These are phyloP conservation scores for Hypoxylon sp. DNA, from an alignment of 2,329 filamentous ascomycete genomes.

Conservation along the genomic window DNA sequence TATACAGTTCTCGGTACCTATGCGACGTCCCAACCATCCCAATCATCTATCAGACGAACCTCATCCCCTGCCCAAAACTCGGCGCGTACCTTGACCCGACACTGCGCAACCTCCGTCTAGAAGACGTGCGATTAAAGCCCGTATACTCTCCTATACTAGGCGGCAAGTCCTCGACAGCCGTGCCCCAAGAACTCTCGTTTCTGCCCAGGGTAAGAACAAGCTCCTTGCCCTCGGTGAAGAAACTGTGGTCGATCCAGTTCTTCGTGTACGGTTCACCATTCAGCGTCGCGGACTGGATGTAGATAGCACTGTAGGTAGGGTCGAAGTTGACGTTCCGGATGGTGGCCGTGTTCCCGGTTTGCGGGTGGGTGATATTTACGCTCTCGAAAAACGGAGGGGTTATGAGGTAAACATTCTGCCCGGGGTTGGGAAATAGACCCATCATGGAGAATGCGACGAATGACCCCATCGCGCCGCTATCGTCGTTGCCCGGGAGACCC, in stretches of 20 bases:
- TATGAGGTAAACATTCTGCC: constrained; percentile 80
- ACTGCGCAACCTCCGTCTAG: constrained; percentile 20
- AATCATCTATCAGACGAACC: constrained; percentile 16
- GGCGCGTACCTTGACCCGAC: constrained; percentile 25
- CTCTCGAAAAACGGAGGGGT: constrained; percentile 76
- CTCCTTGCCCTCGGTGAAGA: constrained; percentile 75
- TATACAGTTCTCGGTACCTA: constrained; percentile 22
- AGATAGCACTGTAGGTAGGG: constrained; percentile 68
- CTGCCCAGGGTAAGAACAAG: constrained; percentile 73
- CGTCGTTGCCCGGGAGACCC: constrained; percentile 79
- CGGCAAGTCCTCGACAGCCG: constrained; percentile 70
- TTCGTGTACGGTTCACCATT: constrained; percentile 72
- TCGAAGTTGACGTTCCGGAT: constrained; percentile 75
- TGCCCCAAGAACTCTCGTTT: constrained; percentile 77
- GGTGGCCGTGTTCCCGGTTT: constrained; percentile 72
- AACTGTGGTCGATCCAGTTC: constrained; percentile 78
- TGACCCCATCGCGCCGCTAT: constrained; percentile 78
- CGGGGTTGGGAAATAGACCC: constrained; percentile 77
- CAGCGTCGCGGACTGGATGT: constrained; percentile 75
- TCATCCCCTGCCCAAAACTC: constrained; percentile 26
- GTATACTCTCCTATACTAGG: constrained; percentile 66
- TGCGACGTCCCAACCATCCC: not conserved
- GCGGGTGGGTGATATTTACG: constrained; percentile 69
- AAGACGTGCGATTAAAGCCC: constrained; percentile 48
- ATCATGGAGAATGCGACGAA: constrained; percentile 78